Evolutionary conservation across 345 rosid genomes (phyloP), one percentile per base, ranked within the genome.

Genomic region (Triadica sebifera): DNA sequence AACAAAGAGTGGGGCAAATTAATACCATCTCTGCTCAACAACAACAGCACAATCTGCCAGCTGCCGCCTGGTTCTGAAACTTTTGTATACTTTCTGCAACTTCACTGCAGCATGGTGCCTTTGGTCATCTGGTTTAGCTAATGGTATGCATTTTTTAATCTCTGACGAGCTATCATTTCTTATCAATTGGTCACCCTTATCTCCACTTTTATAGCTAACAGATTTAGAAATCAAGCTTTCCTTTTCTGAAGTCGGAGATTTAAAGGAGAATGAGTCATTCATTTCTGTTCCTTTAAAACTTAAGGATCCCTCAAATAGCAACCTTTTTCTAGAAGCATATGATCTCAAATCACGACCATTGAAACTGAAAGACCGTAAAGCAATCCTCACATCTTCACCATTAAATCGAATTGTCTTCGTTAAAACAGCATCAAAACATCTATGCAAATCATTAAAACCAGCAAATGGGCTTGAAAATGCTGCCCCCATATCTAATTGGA

Each of bases 41-140:
- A 89, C 80, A 71, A 94, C 97, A 13, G 97, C 98, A 68, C 97
- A 92, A 82, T 94, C 97, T 56, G 98, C 97, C 49, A 94, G 84
- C 85, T 84, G 88, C 78, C 98, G 86, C 71, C 97, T 86, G 39
- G 95, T 94, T 70, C 98, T 84, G 75, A 94, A 94, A 77, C 97
- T 94, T 78, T 88, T 91, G 72, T 94, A 94, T 43, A 94, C 97
- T 74, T 91, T 94, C 85, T 94, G 97, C 84, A 94, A 80, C 89
- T 77, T 89, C 20, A 87, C 59, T 17, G 97, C 97, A 43, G 97
- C 98, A 64, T 86, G 83, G 78, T 83, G 57, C 77, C 75, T 77
- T 37, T 20, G 76, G 37, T 68, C 76, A 13, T 73, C 87, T 1
- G 38, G 56, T 41, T 61, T 56, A 0, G 84, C 66, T 55, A 45